Percentiles rank a stretch among this genome's conserved stretches.
phyloP scores from a whole-genome alignment of 148 eudicot genomes.

The Cornus florida region DNA sequence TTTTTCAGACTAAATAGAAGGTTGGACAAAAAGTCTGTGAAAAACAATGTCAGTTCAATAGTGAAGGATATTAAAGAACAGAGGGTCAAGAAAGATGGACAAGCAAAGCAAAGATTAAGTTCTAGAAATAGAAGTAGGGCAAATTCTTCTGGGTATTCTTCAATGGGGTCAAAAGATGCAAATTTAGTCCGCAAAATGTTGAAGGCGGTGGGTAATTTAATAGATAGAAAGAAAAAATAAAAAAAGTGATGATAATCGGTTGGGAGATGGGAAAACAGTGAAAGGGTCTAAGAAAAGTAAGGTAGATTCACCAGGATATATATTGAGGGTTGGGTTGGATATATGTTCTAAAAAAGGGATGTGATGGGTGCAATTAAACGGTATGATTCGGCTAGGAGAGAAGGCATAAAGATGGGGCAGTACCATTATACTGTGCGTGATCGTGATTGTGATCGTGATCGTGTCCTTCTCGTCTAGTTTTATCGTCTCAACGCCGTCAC shows the following conservation, averaged over 20 bases:
- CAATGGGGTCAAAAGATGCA: slow-evolving; percentile 18
- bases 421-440: too few species aligned
- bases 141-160: slow-evolving; percentile 25
- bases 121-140: slow-evolving; percentile 21
- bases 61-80: slow-evolving; percentile 21
- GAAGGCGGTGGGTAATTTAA: background rate
- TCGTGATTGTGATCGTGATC: too few species aligned
- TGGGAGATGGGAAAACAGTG: too few species aligned
- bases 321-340: too few species aligned
- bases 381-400: too few species aligned
- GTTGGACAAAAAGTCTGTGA: slow-evolving; percentile 13
- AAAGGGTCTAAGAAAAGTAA: too few species aligned
- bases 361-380: too few species aligned
- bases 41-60: slow-evolving; percentile 10
- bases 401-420: too few species aligned
- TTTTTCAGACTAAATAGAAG: slow-evolving; percentile 27
- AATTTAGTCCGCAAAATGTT: slow-evolving; percentile 8
- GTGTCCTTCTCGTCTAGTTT: too few species aligned
- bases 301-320: too few species aligned
- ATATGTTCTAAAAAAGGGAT: too few species aligned
- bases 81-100: slow-evolving; percentile 25
- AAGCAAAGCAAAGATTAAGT: slow-evolving; percentile 20
- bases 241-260: slow-evolving; percentile 22
- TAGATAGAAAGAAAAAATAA: slow-evolving; percentile 15
- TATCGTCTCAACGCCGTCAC: too few species aligned